Evolutionary conservation across 2,329 filamentous ascomycete species (phyloP).

Genomic region (Paecilomyces fulvus): DNA sequence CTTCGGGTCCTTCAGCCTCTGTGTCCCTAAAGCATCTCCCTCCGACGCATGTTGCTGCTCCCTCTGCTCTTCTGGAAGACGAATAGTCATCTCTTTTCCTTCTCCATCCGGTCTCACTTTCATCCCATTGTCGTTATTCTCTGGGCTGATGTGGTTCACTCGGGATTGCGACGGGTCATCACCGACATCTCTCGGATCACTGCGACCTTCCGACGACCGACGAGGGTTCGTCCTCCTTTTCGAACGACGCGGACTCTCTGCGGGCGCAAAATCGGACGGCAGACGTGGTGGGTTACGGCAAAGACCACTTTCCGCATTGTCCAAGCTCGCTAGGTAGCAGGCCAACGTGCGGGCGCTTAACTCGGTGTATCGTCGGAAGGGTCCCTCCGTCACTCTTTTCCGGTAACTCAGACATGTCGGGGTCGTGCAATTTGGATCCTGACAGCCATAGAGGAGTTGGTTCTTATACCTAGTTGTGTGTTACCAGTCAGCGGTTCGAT

Average conservation of each 20-base stretch:
- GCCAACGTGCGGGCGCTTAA: conserved; percentile 76
- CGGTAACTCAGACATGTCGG: conserved; percentile 75
- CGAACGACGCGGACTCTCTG: conserved; percentile 19
- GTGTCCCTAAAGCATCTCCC: conserved; percentile 14
- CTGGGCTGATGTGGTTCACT: not conserved
- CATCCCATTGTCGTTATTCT: not conserved
- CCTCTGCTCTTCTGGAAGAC: not conserved
- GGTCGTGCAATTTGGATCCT: conserved; percentile 58
- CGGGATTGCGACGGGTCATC: not conserved
- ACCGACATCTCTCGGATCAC: not conserved
- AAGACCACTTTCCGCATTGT: conserved; percentile 62
- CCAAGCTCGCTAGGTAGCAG: conserved; percentile 69
- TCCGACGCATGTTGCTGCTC: conserved; percentile 10
- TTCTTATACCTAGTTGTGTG: conserved; percentile 55
- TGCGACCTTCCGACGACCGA: conserved; percentile 8
- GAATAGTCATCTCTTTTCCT: not conserved
- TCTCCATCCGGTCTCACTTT: not conserved
- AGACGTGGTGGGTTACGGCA: conserved; percentile 45
- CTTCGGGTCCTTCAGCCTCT: conserved; percentile 46
- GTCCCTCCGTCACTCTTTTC: conserved; percentile 57
- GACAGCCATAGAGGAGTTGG: conserved; percentile 77
- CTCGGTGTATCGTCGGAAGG: conserved; percentile 69
- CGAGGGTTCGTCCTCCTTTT: conserved; percentile 22
- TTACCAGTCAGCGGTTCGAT: not conserved
- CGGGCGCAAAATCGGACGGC: conserved; percentile 17